phyloP scores from a whole-genome alignment of 192 early-diverging fungal genomes.

The Coemansia reversa region DNA sequence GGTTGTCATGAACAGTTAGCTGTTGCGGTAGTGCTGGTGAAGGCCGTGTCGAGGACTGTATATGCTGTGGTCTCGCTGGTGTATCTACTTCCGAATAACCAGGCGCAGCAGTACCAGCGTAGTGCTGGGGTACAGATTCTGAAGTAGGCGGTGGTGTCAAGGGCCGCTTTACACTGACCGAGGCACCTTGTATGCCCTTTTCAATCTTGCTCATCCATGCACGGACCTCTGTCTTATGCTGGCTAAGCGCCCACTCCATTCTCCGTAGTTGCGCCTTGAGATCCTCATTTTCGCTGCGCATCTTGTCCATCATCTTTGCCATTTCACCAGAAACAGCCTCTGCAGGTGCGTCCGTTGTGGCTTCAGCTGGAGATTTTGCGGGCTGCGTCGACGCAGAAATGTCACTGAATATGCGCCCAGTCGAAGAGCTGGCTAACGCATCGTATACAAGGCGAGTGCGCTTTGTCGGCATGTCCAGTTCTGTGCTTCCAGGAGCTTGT shows the following conservation, averaged over 20 bases:
- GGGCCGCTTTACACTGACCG: background rate
- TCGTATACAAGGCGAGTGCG: constrained; percentile 27
- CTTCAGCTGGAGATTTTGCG: background rate
- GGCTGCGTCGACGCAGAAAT: background rate
- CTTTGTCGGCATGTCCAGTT: constrained; percentile 9
- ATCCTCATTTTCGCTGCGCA: constrained; percentile 46
- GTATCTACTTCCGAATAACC: background rate
- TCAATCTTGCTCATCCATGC: constrained; percentile 47
- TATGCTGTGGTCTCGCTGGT: background rate
- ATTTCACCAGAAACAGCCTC: background rate
- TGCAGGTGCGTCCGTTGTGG: constrained; percentile 3
- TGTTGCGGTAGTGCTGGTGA: background rate
- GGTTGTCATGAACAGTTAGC: background rate
- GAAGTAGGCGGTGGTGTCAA: background rate
- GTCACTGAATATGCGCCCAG: constrained; percentile 1
- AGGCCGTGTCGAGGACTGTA: background rate
- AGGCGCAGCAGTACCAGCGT: background rate
- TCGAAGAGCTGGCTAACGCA: constrained; percentile 5
- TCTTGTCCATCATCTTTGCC: constrained; percentile 9
- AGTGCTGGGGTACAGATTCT: background rate
- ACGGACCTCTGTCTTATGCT: constrained; percentile 39
- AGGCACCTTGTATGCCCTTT: constrained; percentile 13
- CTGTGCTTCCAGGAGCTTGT: background rate
- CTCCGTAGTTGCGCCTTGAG: constrained; percentile 33
- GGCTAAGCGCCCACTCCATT: constrained; percentile 34